phyloP scores from a whole-genome alignment of 805 yeast genomes.

The Zygoascus ofunaensis region DNA sequence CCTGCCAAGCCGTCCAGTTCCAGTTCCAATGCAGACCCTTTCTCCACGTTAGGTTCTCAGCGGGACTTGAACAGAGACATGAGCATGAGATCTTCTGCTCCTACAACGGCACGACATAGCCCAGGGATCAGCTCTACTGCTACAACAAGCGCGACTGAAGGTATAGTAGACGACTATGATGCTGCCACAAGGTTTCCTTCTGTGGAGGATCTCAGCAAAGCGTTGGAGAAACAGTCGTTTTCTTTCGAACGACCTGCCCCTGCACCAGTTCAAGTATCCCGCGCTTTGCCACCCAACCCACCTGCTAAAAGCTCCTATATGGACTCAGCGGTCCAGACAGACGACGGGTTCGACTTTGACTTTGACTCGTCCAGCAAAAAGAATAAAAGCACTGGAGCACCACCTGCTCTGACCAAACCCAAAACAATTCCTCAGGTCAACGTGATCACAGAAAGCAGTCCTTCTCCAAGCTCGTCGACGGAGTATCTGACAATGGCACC shows the following conservation, averaged over 20 bases:
- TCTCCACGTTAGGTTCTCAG: slow-evolving; percentile 11
- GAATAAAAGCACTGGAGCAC: not conserved
- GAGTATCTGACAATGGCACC: not conserved
- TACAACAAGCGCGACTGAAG: not conserved
- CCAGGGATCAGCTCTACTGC: too few species aligned
- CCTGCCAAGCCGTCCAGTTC: slow-evolving; percentile 1
- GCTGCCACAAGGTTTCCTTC: slow-evolving; percentile 25
- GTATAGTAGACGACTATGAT: slow-evolving; percentile 11
- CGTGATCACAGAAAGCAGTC: not conserved
- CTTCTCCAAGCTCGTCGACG: not conserved
- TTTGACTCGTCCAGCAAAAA: not conserved
- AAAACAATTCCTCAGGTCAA: slow-evolving; percentile 6
- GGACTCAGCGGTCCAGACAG: not conserved
- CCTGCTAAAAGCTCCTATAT: not conserved
- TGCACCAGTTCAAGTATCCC: not conserved
- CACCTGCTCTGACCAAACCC: not conserved
- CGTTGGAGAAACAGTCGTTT: slow-evolving; percentile 12
- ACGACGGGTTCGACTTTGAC: too few species aligned
- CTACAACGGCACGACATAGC: not conserved
- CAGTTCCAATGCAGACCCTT: slow-evolving; percentile 15
- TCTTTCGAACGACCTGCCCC: not conserved
- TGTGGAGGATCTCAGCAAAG: slow-evolving; percentile 26
- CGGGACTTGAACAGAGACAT: not conserved
- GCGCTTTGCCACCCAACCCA: not conserved
- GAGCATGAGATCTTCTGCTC: slow-evolving; percentile 1